Percentiles rank a stretch among this genome's conserved stretches.
These are phyloP conservation scores for Tylopilus balloui DNA, from an alignment of 768 basidiomycete genomes.

Conservation along the genomic window DNA sequence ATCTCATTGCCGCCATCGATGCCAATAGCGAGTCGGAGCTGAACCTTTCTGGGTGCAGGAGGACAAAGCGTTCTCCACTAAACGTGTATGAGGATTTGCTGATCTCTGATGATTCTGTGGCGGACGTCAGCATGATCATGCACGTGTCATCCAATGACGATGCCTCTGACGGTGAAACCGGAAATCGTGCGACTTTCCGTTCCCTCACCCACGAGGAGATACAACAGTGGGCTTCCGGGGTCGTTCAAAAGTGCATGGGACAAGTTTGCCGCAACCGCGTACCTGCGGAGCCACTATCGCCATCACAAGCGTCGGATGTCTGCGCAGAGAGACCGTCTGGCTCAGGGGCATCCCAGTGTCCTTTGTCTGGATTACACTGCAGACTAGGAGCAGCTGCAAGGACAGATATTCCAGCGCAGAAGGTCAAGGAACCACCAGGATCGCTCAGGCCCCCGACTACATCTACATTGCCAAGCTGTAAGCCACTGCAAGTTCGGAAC, in stretches of 20 bases:
- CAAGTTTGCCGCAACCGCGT: conserved; percentile 13
- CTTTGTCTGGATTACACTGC: conserved; percentile 25
- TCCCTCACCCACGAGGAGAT: conserved; percentile 24
- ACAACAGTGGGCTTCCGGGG: conserved; percentile 23
- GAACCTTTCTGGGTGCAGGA: conserved; percentile 6
- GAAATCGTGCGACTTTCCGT: conserved; percentile 4
- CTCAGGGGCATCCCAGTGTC: conserved; percentile 19
- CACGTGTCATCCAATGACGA: conserved; percentile 16
- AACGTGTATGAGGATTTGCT: conserved; percentile 9
- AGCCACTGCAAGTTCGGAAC: conserved; percentile 5
- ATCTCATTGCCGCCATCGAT: conserved; percentile 27
- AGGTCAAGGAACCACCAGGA: background rate
- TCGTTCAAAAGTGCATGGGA: conserved; percentile 23
- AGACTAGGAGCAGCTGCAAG: conserved; percentile 6
- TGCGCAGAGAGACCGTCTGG: conserved; percentile 27
- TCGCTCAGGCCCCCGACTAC: background rate
- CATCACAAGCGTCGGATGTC: conserved; percentile 25
- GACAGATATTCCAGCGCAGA: background rate
- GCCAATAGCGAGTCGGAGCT: conserved; percentile 25
- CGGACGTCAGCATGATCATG: conserved; percentile 22
- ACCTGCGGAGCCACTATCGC: conserved; percentile 16
- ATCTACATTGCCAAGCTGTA: background rate
- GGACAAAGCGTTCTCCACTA: background rate
- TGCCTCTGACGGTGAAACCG: conserved; percentile 6
- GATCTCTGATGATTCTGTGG: conserved; percentile 15